phyloP scores from a whole-genome alignment of 352 stramenopile genomes.

The Elongisporangium anandrum region DNA sequence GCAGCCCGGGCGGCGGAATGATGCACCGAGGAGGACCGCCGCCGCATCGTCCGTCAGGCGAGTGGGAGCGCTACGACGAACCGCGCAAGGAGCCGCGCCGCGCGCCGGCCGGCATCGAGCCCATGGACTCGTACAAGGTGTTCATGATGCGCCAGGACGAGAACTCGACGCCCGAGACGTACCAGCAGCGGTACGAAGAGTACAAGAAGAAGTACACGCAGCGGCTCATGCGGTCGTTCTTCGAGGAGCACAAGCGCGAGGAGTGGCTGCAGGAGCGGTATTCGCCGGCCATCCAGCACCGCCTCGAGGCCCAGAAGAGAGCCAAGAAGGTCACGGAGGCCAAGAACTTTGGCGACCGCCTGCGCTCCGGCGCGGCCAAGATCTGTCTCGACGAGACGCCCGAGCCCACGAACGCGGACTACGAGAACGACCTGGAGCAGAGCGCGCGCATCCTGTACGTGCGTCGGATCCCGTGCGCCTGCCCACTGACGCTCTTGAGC shows the following conservation, averaged over 20 bases:
- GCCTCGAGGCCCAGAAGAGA: slow-evolving; percentile 58
- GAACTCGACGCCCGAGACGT: slow-evolving; percentile 72
- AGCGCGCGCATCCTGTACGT: slow-evolving; percentile 76
- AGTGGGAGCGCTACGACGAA: slow-evolving; percentile 18
- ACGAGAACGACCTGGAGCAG: slow-evolving; percentile 76
- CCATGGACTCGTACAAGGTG: slow-evolving; percentile 81
- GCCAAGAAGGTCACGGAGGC: slow-evolving; percentile 67
- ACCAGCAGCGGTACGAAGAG: slow-evolving; percentile 84
- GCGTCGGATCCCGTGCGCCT: slow-evolving; percentile 75
- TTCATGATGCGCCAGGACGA: slow-evolving; percentile 89
- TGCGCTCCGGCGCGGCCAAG: slow-evolving; percentile 40
- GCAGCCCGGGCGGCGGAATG: slow-evolving; percentile 1
- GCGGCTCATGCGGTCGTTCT: slow-evolving; percentile 75
- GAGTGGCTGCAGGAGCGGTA: slow-evolving; percentile 87
- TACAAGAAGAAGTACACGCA: slow-evolving; percentile 88
- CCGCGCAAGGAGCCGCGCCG: slow-evolving; percentile 19
- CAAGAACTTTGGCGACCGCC: slow-evolving; percentile 68
- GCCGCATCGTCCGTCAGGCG: slow-evolving; percentile 4
- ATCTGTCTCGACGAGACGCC: slow-evolving; percentile 67
- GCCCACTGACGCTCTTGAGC: slow-evolving; percentile 57
- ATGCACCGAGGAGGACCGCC: slow-evolving; percentile 1
- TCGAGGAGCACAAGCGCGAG: slow-evolving; percentile 79
- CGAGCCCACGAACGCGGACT: slow-evolving; percentile 38
- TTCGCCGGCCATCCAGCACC: slow-evolving; percentile 67
- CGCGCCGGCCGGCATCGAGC: slow-evolving; percentile 45